A percentile compares a stretch with the other conserved stretches of the same genome.
phyloP scores from a whole-genome alignment of 192 early-diverging fungal genomes.

The Anaeromyces robustus region DNA sequence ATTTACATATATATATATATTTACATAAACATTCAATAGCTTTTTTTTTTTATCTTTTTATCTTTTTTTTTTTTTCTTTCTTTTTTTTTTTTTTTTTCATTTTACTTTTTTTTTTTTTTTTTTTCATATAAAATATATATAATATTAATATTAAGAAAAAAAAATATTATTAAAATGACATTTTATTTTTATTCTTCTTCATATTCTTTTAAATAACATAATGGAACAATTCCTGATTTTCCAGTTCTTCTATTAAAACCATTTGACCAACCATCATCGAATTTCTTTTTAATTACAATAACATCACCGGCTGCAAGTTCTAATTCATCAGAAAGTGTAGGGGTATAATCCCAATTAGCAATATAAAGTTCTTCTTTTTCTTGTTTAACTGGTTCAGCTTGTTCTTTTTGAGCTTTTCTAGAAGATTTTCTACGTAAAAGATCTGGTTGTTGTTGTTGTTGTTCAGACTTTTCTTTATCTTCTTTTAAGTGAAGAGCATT shows the following conservation, averaged over 20 bases:
- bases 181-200: neutral
- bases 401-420: neutral
- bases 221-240: neutral
- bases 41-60: too few relatives aligned
- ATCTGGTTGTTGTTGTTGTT: too few relatives aligned
- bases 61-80: too few relatives aligned
- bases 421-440: neutral
- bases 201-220: neutral
- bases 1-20: too few relatives aligned
- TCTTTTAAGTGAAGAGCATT: neutral
- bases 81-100: too few relatives aligned
- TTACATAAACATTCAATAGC: too few relatives aligned
- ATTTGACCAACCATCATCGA: neutral
- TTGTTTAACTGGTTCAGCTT: neutral
- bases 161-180: too few relatives aligned
- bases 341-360: neutral
- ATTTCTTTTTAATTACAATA: neutral
- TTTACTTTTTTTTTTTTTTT: too few relatives aligned
- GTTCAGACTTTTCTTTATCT: too few relatives aligned
- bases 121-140: too few relatives aligned
- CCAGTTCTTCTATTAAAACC: neutral
- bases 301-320: neutral
- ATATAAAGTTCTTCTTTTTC: neutral
- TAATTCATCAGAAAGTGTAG: neutral
- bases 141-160: too few relatives aligned